Conservation (phyloP, 305 asterid species). For the Fraxinus nigra region DNA sequence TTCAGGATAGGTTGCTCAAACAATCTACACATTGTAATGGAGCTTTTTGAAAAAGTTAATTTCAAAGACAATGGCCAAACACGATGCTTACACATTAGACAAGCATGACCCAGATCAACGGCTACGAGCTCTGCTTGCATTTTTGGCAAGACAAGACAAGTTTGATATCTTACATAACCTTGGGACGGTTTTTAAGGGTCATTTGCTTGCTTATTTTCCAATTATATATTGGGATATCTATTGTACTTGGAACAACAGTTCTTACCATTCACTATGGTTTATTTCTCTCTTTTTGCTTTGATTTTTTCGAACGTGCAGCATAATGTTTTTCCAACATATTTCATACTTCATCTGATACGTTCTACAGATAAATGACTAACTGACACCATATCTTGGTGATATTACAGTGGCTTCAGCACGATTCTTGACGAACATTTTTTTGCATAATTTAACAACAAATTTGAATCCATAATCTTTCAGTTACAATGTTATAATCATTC, state of each 20-base stretch:
- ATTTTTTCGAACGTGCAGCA: neutral
- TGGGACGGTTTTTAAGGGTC: neutral
- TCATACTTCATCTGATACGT: neutral
- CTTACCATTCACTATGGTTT: neutral
- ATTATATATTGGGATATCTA: neutral
- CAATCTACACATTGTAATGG: neutral
- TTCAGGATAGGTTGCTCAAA: neutral
- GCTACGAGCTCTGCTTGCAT: neutral
- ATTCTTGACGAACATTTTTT: neutral
- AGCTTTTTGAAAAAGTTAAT: neutral
- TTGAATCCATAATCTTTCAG: neutral
- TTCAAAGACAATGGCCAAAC: neutral
- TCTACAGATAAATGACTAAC: neutral
- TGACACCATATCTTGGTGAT: neutral
- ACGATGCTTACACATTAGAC: neutral
- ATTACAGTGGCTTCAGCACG: neutral
- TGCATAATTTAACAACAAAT: neutral
- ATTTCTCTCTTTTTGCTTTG: neutral
- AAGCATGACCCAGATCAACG: neutral
- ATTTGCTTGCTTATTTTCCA: neutral
- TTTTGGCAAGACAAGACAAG: neutral
- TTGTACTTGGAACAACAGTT: no score
- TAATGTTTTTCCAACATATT: neutral
- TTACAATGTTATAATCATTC: no score
- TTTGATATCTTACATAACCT: neutral